Conservation (phyloP, 2,329 filamentous ascomycete genomes). For the Phialophora macrospora region DNA sequence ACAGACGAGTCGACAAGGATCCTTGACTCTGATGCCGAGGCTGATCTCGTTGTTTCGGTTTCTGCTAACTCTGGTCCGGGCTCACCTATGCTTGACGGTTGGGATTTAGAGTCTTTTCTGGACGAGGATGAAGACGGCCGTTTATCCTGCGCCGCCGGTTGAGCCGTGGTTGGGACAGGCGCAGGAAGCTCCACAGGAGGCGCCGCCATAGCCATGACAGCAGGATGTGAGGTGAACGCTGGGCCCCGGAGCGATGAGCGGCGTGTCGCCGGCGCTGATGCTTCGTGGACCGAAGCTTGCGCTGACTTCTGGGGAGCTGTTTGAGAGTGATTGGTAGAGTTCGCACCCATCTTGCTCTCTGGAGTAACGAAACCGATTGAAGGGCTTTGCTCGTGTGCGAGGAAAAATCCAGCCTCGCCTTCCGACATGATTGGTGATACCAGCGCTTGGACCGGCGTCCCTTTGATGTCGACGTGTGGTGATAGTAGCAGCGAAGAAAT, state of each 20-base stretch:
- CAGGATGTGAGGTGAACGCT: conserved; percentile 35
- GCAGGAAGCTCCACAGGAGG: conserved; percentile 34
- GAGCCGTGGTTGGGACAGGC: background rate
- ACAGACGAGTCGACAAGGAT: conserved; percentile 19
- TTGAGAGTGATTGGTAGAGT: conserved; percentile 19
- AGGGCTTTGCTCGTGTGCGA: conserved; percentile 25
- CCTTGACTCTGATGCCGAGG: conserved; percentile 22
- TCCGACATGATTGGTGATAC: conserved; percentile 23
- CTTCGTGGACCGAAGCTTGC: conserved; percentile 21
- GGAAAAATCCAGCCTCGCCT: conserved; percentile 23
- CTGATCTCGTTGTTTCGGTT: conserved; percentile 15
- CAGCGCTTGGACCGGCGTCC: conserved; percentile 27
- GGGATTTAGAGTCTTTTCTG: conserved; percentile 22
- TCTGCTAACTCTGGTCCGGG: conserved; percentile 36
- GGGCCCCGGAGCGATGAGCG: conserved; percentile 26
- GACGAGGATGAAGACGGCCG: conserved; percentile 17
- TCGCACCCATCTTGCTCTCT: conserved; percentile 15
- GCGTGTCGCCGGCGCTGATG: conserved; percentile 20
- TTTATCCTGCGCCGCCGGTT: conserved; percentile 13
- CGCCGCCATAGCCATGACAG: conserved; percentile 35
- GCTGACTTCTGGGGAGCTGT: conserved; percentile 16
- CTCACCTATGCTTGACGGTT: conserved; percentile 34
- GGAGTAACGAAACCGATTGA: conserved; percentile 26
- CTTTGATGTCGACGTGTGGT: conserved; percentile 23
- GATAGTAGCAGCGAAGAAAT: conserved; percentile 27